These are phyloP conservation scores for Oryza officinalis DNA, from an alignment of 176 grass and related monocot species.

Conservation along the genomic window DNA sequence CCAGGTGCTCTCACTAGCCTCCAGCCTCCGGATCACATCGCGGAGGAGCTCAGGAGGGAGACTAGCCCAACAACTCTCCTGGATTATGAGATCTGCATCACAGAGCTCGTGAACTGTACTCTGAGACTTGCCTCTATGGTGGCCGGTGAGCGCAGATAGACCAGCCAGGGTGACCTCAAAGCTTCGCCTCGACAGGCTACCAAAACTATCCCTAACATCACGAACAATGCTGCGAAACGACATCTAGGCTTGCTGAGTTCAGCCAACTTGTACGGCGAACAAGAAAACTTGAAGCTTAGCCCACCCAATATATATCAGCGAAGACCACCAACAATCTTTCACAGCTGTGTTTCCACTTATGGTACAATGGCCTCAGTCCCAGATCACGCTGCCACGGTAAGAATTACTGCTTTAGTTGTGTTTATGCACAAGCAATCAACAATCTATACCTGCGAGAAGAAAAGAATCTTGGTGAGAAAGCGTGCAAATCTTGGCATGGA, in stretches of 20 bases:
- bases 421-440: conserved; percentile 6
- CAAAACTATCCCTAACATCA: conserved; percentile 85
- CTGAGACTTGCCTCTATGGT: conserved; percentile 58
- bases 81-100: conserved; percentile 52
- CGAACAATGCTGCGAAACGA: conserved; percentile 90
- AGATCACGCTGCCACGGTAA: conserved; percentile 6
- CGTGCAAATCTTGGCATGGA: conserved; percentile 16
- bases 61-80: conserved; percentile 78
- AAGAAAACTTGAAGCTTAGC: conserved; percentile 18
- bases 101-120: conserved; percentile 74
- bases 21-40: conserved; percentile 82
- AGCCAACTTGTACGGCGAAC: not conserved
- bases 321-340: conserved; percentile 21
- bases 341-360: conserved; percentile 2
- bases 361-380: conserved; percentile 10
- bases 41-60: conserved; percentile 90
- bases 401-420: not conserved
- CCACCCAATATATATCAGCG: not conserved
- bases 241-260: conserved; percentile 42
- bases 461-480: conserved; percentile 39
- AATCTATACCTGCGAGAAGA: conserved; percentile 36
- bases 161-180: conserved; percentile 83
- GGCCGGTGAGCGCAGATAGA: conserved; percentile 56
- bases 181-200: conserved; percentile 80
- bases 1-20: conserved; percentile 86